These are phyloP conservation scores for Neofusicoccum cordaticola DNA, from an alignment of 2,329 filamentous ascomycete species.

Conservation along the genomic window DNA sequence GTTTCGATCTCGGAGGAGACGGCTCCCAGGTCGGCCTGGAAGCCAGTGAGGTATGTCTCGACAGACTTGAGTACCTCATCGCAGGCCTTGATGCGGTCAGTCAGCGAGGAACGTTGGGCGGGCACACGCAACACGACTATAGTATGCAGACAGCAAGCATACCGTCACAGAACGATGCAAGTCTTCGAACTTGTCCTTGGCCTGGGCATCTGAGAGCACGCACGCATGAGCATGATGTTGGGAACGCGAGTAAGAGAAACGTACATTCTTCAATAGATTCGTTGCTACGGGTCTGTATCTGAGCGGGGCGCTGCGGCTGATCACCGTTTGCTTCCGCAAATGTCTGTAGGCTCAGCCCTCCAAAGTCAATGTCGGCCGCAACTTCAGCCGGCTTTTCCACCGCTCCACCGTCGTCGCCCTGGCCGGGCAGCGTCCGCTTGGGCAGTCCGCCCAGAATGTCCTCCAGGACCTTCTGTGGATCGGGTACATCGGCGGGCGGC, in stretches of 20 bases:
- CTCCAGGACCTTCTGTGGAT: slow-evolving; percentile 70
- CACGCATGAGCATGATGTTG: slow-evolving; percentile 26
- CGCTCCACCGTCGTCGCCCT: slow-evolving; percentile 21
- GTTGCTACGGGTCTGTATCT: slow-evolving; percentile 50
- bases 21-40: slow-evolving; percentile 85
- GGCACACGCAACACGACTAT: neutral
- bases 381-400: slow-evolving; percentile 49
- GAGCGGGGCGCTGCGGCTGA: slow-evolving; percentile 28
- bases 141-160: slow-evolving; percentile 14
- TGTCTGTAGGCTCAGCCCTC: slow-evolving; percentile 70
- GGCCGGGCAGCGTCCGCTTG: slow-evolving; percentile 20
- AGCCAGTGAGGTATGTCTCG: slow-evolving; percentile 86
- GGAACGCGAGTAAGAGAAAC: slow-evolving; percentile 35
- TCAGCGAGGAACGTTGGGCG: too few relatives aligned
- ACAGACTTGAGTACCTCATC: slow-evolving; percentile 92
- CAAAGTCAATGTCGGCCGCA: slow-evolving; percentile 72
- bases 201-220: slow-evolving; percentile 61
- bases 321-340: slow-evolving; percentile 51
- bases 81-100: slow-evolving; percentile 55
- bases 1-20: slow-evolving; percentile 96
- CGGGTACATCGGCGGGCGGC: slow-evolving; percentile 56
- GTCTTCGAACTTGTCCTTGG: slow-evolving; percentile 83
- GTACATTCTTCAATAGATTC: slow-evolving; percentile 72
- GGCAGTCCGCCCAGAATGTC: slow-evolving; percentile 52
- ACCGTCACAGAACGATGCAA: slow-evolving; percentile 78